Conservation (phyloP, 169 alveolate species). For the Plasmodium blacklocki region DNA sequence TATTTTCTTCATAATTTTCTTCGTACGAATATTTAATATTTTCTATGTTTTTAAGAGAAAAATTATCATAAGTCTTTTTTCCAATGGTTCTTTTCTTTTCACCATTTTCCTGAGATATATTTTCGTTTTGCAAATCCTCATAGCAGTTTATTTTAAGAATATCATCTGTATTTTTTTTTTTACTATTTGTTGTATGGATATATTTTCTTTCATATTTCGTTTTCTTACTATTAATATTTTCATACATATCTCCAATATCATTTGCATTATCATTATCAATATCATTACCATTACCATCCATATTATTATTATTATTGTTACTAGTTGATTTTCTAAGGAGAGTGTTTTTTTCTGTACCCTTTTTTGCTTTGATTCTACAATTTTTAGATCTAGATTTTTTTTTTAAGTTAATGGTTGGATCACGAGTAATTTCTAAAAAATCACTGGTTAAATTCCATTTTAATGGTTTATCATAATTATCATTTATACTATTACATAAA, state of each 20-base stretch:
- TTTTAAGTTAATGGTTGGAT: constrained; percentile 54
- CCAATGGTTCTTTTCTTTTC: not conserved
- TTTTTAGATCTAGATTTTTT: constrained; percentile 49
- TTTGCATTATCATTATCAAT: no score
- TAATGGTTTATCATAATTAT: constrained; percentile 38
- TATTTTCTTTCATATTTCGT: constrained; percentile 19
- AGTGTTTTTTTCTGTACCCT: not conserved
- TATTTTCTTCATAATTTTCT: not conserved
- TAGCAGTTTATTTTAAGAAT: no score
- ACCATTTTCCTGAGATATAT: not conserved
- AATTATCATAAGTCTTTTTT: not conserved
- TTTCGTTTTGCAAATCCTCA: no score
- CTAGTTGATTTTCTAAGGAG: no score
- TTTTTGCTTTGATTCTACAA: constrained; percentile 53
- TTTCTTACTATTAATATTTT: constrained; percentile 13
- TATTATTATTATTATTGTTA: no score
- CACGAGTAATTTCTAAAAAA: constrained; percentile 53
- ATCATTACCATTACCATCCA: no score
- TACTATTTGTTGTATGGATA: constrained; percentile 13
- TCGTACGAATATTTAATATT: not conserved
- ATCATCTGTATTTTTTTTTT: not conserved
- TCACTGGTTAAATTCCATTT: constrained; percentile 57
- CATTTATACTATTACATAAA: constrained; percentile 55
- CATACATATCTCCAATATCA: no score
- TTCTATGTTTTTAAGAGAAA: not conserved